These are phyloP conservation scores for Penicillium sp. DNA, from an alignment of 2,329 filamentous ascomycete genomes.

Conservation along the genomic window DNA sequence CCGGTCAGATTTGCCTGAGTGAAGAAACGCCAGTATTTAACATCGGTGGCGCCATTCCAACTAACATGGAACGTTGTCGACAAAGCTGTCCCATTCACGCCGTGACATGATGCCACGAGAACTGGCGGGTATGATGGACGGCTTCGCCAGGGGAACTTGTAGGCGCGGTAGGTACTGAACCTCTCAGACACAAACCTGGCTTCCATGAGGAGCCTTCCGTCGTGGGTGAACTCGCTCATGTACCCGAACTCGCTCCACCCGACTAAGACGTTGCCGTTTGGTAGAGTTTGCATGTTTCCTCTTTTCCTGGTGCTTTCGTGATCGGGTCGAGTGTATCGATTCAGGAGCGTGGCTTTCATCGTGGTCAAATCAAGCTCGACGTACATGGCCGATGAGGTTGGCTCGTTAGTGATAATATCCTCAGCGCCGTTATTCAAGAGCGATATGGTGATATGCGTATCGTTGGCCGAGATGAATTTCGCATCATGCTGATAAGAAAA, in stretches of 20 bases:
- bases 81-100: slow-evolving; percentile 25
- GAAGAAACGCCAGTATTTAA: slow-evolving; percentile 41
- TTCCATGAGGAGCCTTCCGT: slow-evolving; percentile 39
- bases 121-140: slow-evolving; percentile 35
- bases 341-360: slow-evolving; percentile 35
- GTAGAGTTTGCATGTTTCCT: slow-evolving; percentile 41
- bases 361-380: slow-evolving; percentile 32
- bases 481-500: slow-evolving; percentile 47
- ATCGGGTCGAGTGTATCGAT: slow-evolving; percentile 39
- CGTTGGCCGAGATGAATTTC: slow-evolving; percentile 35
- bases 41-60: slow-evolving; percentile 46
- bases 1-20: slow-evolving; percentile 33
- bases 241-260: slow-evolving; percentile 42
- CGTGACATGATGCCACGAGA: slow-evolving; percentile 35
- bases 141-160: slow-evolving; percentile 44
- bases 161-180: slow-evolving; percentile 46
- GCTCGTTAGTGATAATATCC: slow-evolving; percentile 29
- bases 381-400: slow-evolving; percentile 34
- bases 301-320: slow-evolving; percentile 35
- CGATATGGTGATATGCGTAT: slow-evolving; percentile 37
- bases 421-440: slow-evolving; percentile 41
- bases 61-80: slow-evolving; percentile 39
- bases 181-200: slow-evolving; percentile 38
- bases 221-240: slow-evolving; percentile 35
- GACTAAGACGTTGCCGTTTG: slow-evolving; percentile 41